Percentiles rank a stretch among this genome's conserved stretches.
These are phyloP conservation scores for Aspergillus pseudonomiae DNA, from an alignment of 2,329 filamentous ascomycete genomes.

Conservation along the genomic window DNA sequence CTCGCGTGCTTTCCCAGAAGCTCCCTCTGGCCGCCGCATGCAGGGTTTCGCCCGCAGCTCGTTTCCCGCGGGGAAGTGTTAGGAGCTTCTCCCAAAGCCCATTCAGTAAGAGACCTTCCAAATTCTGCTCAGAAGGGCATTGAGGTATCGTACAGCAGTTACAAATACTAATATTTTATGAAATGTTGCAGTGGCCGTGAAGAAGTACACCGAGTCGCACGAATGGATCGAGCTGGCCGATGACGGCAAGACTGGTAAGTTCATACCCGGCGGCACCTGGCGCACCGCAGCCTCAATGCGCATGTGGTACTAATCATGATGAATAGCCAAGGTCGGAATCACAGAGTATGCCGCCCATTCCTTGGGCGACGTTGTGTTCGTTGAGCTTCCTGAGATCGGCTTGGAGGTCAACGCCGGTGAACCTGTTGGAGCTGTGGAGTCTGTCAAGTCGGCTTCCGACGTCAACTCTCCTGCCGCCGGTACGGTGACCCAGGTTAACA, in stretches of 20 bases:
- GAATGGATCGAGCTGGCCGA: conserved; percentile 93
- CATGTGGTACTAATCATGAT: background rate
- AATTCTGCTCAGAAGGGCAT: conserved; percentile 11
- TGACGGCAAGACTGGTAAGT: conserved; percentile 73
- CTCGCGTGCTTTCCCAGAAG: conserved; percentile 41
- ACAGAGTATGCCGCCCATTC: conserved; percentile 88
- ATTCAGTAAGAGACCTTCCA: conserved; percentile 35
- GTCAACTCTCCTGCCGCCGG: conserved; percentile 88
- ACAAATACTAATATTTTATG: conserved; percentile 28
- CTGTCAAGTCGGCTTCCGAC: conserved; percentile 97
- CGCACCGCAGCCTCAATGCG: background rate
- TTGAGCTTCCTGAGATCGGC: conserved; percentile 80
- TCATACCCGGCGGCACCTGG: background rate
- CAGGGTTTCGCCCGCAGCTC: conserved; percentile 36
- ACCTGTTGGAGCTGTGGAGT: conserved; percentile 91
- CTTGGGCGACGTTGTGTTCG: conserved; percentile 95
- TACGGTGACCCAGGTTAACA: conserved; percentile 74
- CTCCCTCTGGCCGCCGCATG: conserved; percentile 34
- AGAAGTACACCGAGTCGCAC: conserved; percentile 95
- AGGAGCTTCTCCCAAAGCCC: conserved; percentile 47
- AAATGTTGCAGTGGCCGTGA: conserved; percentile 48
- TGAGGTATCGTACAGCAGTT: background rate
- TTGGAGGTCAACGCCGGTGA: conserved; percentile 75
- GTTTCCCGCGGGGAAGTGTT: conserved; percentile 46
- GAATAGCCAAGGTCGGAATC: conserved; percentile 72